Evolutionary conservation across 768 basidiomycete genomes (phyloP), one percentile per base, ranked within the genome.

Genomic region (Mycena rebaudengoi): DNA sequence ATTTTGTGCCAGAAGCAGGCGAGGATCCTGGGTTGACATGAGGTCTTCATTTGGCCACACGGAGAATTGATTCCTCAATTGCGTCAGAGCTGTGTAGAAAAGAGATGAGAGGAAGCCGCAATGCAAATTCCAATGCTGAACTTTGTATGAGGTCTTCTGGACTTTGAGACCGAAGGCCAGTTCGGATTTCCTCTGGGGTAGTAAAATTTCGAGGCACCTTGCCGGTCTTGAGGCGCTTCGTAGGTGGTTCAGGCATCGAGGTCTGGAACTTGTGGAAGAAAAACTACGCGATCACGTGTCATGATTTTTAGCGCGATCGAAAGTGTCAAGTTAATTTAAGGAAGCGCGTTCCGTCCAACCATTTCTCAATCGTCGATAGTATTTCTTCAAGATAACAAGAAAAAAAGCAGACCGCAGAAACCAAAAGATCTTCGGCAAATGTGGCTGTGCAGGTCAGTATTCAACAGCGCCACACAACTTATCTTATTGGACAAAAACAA

Each of bases 51-150:
- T 79, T 1, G 76, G 70, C 68, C 82, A 82, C 26, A 87, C 67
- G 4, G 85, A 84, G 16, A 94, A 71, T 62, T 90, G 89, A 66
- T 91, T 91, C 35, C 91, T 81, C 61, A 94, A 71, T 5, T 83
- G 78, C 26, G 75, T 83, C 29, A 92, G 74, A 60, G 75, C 83
- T n/a, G n/a, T 84, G 35, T 20, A 55, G 33, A 50, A 55, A 58
- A 58, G 28, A 60, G 61, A 32, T 54, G 40, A 44, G 60, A 67
- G 60, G 64, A 44, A 30, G 13, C 29, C 32, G 51, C 16, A 18
- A 40, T 5, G 20, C 30, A 20, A 44, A 32, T n/a, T 13, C 55
- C 28, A 8, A 39, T 44, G 52, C 20, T 28, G 25, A 30, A 81
- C 82, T 73, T 71, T 77, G 69, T 1, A 66, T 72, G 28, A 81